Evolutionary conservation across 805 yeast species (phyloP).

Genomic region (Yamadazyma olivae): DNA sequence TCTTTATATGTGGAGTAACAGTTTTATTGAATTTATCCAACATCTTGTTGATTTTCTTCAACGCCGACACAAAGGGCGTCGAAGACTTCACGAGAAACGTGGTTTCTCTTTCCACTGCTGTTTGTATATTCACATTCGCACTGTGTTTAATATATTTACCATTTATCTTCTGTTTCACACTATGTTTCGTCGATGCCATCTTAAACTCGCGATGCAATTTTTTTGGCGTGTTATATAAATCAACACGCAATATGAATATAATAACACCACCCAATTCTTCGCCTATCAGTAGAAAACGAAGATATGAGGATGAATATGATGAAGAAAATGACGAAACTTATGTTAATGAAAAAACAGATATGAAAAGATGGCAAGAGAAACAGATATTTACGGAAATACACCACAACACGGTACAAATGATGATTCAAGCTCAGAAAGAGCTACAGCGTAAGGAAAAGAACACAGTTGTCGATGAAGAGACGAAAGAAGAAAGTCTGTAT

Average conservation of each 20-base stretch:
- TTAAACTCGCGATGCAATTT: no score
- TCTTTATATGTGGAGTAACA: conserved; percentile 14
- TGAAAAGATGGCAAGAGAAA: conserved; percentile 12
- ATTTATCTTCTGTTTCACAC: conserved; percentile 12
- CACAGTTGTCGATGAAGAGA: background rate
- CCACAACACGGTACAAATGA: conserved; percentile 10
- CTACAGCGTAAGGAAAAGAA: conserved; percentile 3
- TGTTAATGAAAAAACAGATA: background rate
- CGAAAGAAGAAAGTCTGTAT: background rate
- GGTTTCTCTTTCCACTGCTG: conserved; percentile 42
- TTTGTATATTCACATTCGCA: conserved; percentile 43
- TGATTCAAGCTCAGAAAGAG: conserved; percentile 11
- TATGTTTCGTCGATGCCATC: no score
- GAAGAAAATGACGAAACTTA: no score
- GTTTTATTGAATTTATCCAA: conserved; percentile 41
- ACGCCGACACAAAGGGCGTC: conserved; percentile 72
- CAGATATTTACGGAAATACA: conserved; percentile 11
- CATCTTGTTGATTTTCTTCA: conserved; percentile 59
- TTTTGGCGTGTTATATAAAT: no score
- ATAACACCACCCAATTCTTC: conserved; percentile 5
- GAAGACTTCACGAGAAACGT: conserved; percentile 56
- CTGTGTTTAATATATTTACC: conserved; percentile 52
- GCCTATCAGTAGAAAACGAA: conserved; percentile 1
- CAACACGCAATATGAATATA: no score
- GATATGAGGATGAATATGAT: conserved; percentile 1